Base-by-base conservation (phyloP, 1,139 yeast species). In the Debaryomycetaceae sp. region DNA sequence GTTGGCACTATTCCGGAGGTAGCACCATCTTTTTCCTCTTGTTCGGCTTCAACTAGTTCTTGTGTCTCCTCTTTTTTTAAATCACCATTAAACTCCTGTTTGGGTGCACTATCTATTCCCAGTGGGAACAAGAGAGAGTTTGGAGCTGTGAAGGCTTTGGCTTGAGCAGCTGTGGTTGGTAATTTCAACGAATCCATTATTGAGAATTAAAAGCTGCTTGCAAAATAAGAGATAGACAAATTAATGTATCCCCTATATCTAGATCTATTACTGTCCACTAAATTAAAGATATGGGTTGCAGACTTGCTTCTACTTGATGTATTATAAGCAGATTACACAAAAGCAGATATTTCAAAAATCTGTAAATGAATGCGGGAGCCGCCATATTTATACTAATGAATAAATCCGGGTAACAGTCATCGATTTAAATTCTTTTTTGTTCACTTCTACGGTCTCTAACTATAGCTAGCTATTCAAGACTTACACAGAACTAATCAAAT, bases 1-100 rank as follows among this genome's bases (percentile, higher is more conserved):
- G 98, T 91, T 33, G 98, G 98, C 8, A 92, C 96, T 44, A 91
- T 91, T 35, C 98, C 98, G 0, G 96, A 87, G 1, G 91, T 82
- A 5, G 85, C 78, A 31, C 85, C 82, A 45, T 82, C 85, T 39
- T 77, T 83, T 32, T 78, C 84, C 33, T 73, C 75, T 44, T 65
- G 68, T 41, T 63, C 64, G 31, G 73, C 72, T 50, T 68, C 73
- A 33, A 65, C 58, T 30, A 69, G 55, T 30, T 58, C 56, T 28
- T 55, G 42, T 37, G 43, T 45, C 29, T 58, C 59, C 39, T 56
- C 59, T 47, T 65, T 66, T 43, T 63, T 59, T 14, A 49, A 48
- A 28, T 53, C 44, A 31, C 46, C 45, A 36, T 44, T 41, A 18
- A 42, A 43, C 7, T 40, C 41, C 11, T 30, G 28, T 32, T 46